Evolutionary conservation across 1,284 basidiomycete species (phyloP).

Genomic region (Irpex sp.): DNA sequence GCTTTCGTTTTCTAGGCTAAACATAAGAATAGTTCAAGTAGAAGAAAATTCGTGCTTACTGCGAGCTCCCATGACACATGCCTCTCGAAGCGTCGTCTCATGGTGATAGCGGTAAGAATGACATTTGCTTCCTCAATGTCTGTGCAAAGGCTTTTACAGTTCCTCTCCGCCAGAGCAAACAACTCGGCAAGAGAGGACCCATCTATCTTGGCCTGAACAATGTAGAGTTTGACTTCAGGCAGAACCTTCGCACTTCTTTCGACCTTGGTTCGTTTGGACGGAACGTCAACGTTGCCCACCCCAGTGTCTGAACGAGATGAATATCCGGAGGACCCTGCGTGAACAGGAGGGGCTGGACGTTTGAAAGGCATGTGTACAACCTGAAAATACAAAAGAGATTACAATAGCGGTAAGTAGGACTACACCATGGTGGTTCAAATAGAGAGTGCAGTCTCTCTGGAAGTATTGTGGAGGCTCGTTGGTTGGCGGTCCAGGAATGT

Average conservation of each 20-base stretch:
- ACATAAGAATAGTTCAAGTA: not conserved
- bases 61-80: conserved; percentile 62
- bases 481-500: not conserved
- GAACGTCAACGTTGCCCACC: not conserved
- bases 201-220: conserved; percentile 61
- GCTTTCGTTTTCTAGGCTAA: conserved; percentile 51
- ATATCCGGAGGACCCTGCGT: conserved; percentile 8
- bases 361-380: conserved; percentile 26
- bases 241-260: conserved; percentile 17
- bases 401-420: not conserved
- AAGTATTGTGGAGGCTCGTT: no score
- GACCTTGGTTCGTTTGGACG: conserved; percentile 16
- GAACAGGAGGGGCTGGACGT: conserved; percentile 17
- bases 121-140: conserved; percentile 53
- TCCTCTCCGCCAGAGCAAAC: conserved; percentile 41
- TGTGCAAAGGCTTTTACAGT: conserved; percentile 34
- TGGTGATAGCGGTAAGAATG: conserved; percentile 59
- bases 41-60: conserved; percentile 36
- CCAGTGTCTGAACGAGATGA: conserved; percentile 16
- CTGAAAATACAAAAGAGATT: not conserved
- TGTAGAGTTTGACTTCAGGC: conserved; percentile 37
- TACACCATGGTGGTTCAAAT: not conserved
- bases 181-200: conserved; percentile 42
- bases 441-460: no score
- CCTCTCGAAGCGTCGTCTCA: conserved; percentile 64